Base-by-base conservation (phyloP, 208 protist species). In the Sergeia podlipaevii region DNA sequence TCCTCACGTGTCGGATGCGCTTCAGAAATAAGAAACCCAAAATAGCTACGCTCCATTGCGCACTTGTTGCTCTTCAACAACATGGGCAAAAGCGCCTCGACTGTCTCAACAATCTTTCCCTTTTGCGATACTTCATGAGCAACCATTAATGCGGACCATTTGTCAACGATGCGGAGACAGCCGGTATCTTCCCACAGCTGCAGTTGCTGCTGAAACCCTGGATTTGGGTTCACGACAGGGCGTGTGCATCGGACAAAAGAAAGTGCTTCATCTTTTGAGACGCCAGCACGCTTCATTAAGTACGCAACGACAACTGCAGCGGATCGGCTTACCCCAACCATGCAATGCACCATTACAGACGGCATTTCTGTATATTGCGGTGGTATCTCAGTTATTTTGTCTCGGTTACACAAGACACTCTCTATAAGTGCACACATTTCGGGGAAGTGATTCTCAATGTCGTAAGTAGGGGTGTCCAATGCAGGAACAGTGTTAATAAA, bases 321-420 rank as follows among this genome's bases (percentile, higher is more conserved):
- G 7, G 84, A 93, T 26, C 91, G 60, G 56, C 80, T 91, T 23
- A 96, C 88, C 17, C 91, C 91, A 21, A 89, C 78, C 70, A 92
- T 74, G 66, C 91, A 97, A 58, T 95, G 79, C 8, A 89, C 85
- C 18, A 63, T 65, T 7, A 93, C 79, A 7, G 57, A 58, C 8
- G 71, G 82, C 7, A 65, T 27, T 15, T 29, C 20, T 8, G 20
- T 33, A 39, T 20, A 11, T 6, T 20, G 29, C 6, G 7, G 42
- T 13, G 24, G 43, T 49, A 28, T 54, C 36, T 11, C 34, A 46
- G 3, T 20, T 30, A 4, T 6, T 0, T 5, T 32, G 26, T 46
- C 53, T 27, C 75, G 48, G 45, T 74, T 61, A 5, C 62, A 24
- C 27, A 91, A 56, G 11, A 90, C 70, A 1, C 87, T 39, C 39